Percentiles rank a stretch among this genome's conserved stretches.
These are phyloP conservation scores for Hanseniaspora mollemarum DNA, from an alignment of 805 yeast species.

Conservation along the genomic window DNA sequence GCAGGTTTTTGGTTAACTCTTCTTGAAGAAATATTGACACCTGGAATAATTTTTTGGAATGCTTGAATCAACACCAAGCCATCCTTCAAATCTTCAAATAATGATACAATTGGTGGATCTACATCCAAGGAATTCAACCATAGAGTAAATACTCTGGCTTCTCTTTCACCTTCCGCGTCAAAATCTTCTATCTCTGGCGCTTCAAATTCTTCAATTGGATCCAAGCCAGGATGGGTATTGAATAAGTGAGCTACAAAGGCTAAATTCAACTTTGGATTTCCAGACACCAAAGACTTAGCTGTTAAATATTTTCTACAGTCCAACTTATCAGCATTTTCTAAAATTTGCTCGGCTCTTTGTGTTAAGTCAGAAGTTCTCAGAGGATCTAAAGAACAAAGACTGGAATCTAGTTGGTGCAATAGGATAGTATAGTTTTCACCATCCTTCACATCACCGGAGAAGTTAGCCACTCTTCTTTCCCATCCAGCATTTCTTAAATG, in stretches of 20 bases:
- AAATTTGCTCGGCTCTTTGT: conserved; percentile 76
- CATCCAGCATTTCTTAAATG: conserved; percentile 89
- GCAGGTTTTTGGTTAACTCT: conserved; percentile 78
- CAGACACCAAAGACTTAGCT: conserved; percentile 83
- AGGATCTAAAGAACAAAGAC: conserved; percentile 69
- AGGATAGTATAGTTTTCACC: conserved; percentile 91
- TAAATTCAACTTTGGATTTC: conserved; percentile 90
- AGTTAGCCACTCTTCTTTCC: conserved; percentile 74
- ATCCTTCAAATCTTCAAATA: conserved; percentile 91
- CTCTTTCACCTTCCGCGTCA: conserved; percentile 99
- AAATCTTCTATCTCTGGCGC: conserved; percentile 92
- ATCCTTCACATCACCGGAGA: conserved; percentile 77
- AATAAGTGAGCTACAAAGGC: conserved; percentile 96
- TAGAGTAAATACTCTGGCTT: conserved; percentile 93
- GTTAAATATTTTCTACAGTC: conserved; percentile 91
- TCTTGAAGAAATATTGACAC: conserved; percentile 58
- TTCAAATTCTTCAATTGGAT: conserved; percentile 84
- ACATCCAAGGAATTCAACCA: conserved; percentile 97
- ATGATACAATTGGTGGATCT: conserved; percentile 80
- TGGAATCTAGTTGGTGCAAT: conserved; percentile 79
- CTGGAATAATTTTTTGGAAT: conserved; percentile 90
- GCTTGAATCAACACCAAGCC: conserved; percentile 85
- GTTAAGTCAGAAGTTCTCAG: conserved; percentile 64
- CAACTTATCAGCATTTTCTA: conserved; percentile 77
- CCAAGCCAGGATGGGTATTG: conserved; percentile 93